A percentile compares a stretch with the other conserved stretches of the same genome.
phyloP scores from a whole-genome alignment of 306 rosid species.

The Casuarina glauca region DNA sequence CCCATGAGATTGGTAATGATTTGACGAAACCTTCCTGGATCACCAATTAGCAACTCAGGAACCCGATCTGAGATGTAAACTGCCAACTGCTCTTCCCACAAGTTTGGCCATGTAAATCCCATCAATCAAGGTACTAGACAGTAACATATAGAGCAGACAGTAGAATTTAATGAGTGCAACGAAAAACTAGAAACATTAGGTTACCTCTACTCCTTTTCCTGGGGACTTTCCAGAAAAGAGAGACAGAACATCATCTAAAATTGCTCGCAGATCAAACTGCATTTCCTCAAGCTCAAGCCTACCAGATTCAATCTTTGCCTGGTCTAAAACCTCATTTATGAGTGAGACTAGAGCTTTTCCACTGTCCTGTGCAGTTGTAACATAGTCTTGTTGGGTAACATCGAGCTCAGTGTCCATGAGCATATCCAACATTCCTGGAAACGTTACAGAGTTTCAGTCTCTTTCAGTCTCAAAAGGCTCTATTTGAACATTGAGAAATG shows the following conservation, averaged over 20 bases:
- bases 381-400: constrained; percentile 87
- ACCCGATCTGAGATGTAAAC: constrained; percentile 80
- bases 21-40: constrained; percentile 88
- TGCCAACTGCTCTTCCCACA: constrained; percentile 58
- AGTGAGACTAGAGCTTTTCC: constrained; percentile 95
- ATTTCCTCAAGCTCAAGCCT: constrained; percentile 94
- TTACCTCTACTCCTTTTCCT: constrained; percentile 96
- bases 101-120: constrained; percentile 33
- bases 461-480: constrained; percentile 17
- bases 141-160: constrained; percentile 13
- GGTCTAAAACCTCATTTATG: constrained; percentile 93
- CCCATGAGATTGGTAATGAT: constrained; percentile 87
- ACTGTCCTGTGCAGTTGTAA: constrained; percentile 87
- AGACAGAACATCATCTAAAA: constrained; percentile 87
- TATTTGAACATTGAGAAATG: constrained; percentile 11
- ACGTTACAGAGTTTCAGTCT: constrained; percentile 31
- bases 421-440: constrained; percentile 94
- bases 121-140: constrained; percentile 26
- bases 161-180: neutral
- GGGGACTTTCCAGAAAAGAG: constrained; percentile 94
- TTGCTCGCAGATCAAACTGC: constrained; percentile 66
- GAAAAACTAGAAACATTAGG: constrained; percentile 20
- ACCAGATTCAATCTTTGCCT: constrained; percentile 95
- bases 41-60: constrained; percentile 79
- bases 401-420: constrained; percentile 96